Conservation (phyloP, 148 eudicot species). For the Beta vulgaris region DNA sequence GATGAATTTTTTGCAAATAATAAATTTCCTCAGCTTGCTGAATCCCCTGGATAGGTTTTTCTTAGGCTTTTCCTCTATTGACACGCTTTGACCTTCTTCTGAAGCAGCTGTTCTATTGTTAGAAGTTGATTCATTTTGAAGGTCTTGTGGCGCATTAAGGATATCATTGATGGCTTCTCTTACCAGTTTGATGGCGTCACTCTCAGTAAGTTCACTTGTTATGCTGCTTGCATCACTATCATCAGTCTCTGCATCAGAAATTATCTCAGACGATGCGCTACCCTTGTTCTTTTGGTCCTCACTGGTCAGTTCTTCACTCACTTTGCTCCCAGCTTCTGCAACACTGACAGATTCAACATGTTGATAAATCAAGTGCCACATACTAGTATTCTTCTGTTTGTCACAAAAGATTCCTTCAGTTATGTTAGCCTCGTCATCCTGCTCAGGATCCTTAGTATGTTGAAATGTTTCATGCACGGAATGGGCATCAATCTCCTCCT, state of each 20-base stretch:
- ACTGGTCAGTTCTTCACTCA: conserved; percentile 1
- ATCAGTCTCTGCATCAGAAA: conserved; percentile 20
- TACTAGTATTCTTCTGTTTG: conserved; percentile 51
- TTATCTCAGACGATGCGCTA: neutral
- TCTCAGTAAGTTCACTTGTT: conserved; percentile 62
- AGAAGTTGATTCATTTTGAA: conserved; percentile 34
- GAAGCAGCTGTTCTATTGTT: conserved; percentile 6
- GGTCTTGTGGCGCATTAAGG: conserved; percentile 60
- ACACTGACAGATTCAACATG: conserved; percentile 56
- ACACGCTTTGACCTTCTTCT: conserved; percentile 19
- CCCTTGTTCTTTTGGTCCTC: conserved; percentile 4
- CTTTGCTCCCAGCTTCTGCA: conserved; percentile 46
- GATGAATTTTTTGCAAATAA: conserved; percentile 47
- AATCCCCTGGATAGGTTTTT: conserved; percentile 28
- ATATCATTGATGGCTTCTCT: conserved; percentile 84
- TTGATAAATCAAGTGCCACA: conserved; percentile 88
- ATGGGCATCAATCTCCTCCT: conserved; percentile 18
- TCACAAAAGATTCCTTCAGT: conserved; percentile 29
- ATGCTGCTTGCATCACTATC: conserved; percentile 38
- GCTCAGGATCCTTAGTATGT: conserved; percentile 18
- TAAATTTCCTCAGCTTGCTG: conserved; percentile 35
- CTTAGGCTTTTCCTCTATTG: conserved; percentile 17
- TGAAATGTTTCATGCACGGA: neutral
- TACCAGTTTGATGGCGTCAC: conserved; percentile 66
- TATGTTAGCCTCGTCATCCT: conserved; percentile 13